These are phyloP conservation scores for Candida dendrica DNA, from an alignment of 805 yeast genomes.

Conservation along the genomic window DNA sequence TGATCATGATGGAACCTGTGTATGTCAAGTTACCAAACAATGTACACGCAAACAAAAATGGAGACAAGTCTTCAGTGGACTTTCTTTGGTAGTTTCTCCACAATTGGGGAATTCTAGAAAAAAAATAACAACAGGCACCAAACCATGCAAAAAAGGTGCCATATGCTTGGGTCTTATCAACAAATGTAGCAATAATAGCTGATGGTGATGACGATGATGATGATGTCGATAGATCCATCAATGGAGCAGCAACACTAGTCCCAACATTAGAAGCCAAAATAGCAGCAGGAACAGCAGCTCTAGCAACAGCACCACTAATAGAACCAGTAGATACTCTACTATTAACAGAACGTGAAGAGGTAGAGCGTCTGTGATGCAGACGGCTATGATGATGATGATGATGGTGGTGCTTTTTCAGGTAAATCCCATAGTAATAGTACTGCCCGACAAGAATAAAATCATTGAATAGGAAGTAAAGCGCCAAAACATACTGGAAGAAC, in stretches of 20 bases:
- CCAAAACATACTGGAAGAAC: conserved; percentile 71
- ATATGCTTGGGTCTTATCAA: conserved; percentile 10
- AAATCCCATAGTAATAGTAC: conserved; percentile 56
- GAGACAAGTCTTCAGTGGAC: conserved; percentile 83
- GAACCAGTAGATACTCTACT: conserved; percentile 1
- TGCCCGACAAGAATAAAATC: conserved; percentile 66
- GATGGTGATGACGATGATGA: conserved; percentile 5
- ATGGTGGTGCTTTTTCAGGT: conserved; percentile 22
- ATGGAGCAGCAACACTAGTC: conserved; percentile 13
- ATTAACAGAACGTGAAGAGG: conserved; percentile 1
- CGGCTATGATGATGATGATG: conserved; percentile 23
- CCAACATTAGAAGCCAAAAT: conserved; percentile 20
- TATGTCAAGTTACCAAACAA: conserved; percentile 72
- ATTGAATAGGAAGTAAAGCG: conserved; percentile 65
- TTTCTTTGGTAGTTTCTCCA: conserved; percentile 68
- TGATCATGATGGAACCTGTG: conserved; percentile 63
- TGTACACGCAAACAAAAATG: conserved; percentile 72
- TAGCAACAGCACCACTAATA: conserved; percentile 3
- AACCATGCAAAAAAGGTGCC: conserved; percentile 65
- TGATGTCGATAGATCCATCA: neutral
- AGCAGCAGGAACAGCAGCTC: conserved; percentile 16
- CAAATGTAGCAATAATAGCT: neutral
- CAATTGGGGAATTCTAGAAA: conserved; percentile 81
- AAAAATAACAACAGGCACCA: conserved; percentile 67
- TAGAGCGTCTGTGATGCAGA: conserved; percentile 13